Conservation (phyloP, 306 rosid genomes). For the Sophora flavescens region DNA sequence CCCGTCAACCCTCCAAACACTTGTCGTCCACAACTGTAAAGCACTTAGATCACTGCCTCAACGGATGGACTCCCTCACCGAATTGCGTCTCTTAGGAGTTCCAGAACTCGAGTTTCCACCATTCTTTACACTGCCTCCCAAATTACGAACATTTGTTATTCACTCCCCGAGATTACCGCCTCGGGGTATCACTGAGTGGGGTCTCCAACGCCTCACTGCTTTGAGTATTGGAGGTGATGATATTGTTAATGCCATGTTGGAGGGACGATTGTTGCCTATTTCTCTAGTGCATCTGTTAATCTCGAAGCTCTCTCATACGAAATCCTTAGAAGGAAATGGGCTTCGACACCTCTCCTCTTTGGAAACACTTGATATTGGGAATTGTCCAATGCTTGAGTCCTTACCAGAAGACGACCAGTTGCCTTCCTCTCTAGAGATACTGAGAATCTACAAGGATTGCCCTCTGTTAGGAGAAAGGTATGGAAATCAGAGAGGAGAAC, state of each 20-base stretch:
- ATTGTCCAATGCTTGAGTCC: not conserved
- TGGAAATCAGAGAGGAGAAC: not conserved
- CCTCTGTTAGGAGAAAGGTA: not conserved
- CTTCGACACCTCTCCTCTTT: constrained; percentile 13
- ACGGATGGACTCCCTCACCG: constrained; percentile 1
- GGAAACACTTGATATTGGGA: not conserved
- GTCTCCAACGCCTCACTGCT: too few relatives aligned
- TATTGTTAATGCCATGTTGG: too few relatives aligned
- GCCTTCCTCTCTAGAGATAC: constrained; percentile 15
- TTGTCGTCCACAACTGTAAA: rapidly evolving
- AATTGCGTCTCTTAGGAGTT: too few relatives aligned
- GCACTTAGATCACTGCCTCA: not conserved
- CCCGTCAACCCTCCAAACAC: not conserved
- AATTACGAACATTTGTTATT: too few relatives aligned
- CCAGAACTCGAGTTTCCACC: too few relatives aligned
- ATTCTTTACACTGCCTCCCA: too few relatives aligned
- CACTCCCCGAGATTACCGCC: too few relatives aligned
- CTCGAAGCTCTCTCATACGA: not conserved
- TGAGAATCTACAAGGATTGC: not conserved
- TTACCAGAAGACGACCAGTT: not conserved
- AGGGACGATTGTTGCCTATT: too few relatives aligned
- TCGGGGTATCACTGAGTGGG: too few relatives aligned
- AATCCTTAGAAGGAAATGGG: not conserved
- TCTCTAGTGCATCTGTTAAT: too few relatives aligned
- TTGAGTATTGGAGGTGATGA: too few relatives aligned